Evolutionary conservation across 129 eudicot genomes (phyloP).

Genomic region (Cynara cardunculus): DNA sequence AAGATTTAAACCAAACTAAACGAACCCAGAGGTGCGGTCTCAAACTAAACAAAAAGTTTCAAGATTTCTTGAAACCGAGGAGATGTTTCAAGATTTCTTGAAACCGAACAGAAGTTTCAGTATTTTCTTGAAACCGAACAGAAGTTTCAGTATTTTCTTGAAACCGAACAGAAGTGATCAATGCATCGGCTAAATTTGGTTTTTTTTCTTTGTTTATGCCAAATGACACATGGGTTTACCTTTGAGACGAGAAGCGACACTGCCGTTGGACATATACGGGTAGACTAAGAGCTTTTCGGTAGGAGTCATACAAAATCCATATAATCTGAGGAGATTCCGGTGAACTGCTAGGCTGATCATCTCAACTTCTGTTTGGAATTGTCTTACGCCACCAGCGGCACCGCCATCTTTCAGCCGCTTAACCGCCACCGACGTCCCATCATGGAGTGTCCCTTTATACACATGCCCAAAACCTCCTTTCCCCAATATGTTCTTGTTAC

Average conservation of each 20-base stretch:
- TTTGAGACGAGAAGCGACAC: slow-evolving; percentile 88
- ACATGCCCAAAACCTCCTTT: slow-evolving; percentile 91
- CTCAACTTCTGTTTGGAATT: slow-evolving; percentile 81
- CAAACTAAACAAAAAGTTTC: too few relatives aligned
- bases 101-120: background rate
- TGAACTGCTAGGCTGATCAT: slow-evolving; percentile 93
- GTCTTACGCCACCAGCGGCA: slow-evolving; percentile 61
- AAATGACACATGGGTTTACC: slow-evolving; percentile 28
- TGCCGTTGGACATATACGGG: slow-evolving; percentile 88
- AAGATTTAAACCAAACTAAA: background rate
- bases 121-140: background rate
- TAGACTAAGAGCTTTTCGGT: slow-evolving; percentile 76
- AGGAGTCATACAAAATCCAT: slow-evolving; percentile 80
- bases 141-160: background rate
- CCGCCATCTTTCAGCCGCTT: slow-evolving; percentile 85
- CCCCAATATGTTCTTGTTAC: slow-evolving; percentile 71
- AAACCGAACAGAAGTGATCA: background rate
- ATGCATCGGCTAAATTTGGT: background rate
- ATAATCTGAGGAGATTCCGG: slow-evolving; percentile 73
- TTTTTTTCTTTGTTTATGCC: background rate
- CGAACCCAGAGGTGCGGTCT: background rate
- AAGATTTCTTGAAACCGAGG: too few relatives aligned
- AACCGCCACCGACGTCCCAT: slow-evolving; percentile 76
- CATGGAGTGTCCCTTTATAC: slow-evolving; percentile 69
- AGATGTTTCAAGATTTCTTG: background rate